A percentile compares a stretch with the other conserved stretches of the same genome.
Conservation (phyloP, 2,329 filamentous ascomycete genomes). For the Penicillium hordei region DNA sequence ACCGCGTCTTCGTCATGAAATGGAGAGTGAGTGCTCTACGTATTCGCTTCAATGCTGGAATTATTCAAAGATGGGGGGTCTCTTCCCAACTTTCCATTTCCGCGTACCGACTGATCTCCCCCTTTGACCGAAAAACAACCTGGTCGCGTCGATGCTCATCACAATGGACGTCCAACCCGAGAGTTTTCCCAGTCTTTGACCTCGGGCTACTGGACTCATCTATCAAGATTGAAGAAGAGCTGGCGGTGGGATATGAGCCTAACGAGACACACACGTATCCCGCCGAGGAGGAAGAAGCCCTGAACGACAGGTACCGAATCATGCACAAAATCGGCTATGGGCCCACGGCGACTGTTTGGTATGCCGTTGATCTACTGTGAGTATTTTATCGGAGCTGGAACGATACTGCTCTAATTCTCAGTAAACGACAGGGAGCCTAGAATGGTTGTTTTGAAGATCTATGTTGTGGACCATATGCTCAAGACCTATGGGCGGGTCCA, state of each 20-base stretch:
- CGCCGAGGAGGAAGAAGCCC: conserved; percentile 14
- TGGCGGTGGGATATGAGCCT: conserved; percentile 14
- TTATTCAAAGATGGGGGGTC: background rate
- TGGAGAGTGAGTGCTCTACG: background rate
- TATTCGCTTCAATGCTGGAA: background rate
- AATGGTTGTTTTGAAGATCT: conserved; percentile 24
- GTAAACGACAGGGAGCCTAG: conserved; percentile 3
- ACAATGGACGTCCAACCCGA: conserved; percentile 8
- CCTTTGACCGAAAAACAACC: background rate
- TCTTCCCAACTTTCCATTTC: background rate
- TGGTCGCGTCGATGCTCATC: background rate
- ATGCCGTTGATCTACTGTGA: conserved; percentile 8
- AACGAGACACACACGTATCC: conserved; percentile 21
- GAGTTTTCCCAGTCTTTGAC: conserved; percentile 10
- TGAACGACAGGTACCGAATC: conserved; percentile 26
- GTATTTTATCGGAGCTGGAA: background rate
- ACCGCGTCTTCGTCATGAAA: background rate
- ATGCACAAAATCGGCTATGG: conserved; percentile 31
- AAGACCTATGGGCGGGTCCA: conserved; percentile 20
- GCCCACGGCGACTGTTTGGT: conserved; percentile 29
- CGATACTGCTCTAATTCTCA: background rate
- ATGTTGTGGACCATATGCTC: conserved; percentile 20
- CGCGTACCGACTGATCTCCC: background rate
- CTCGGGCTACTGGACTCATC: conserved; percentile 11
- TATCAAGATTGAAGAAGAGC: conserved; percentile 16